Conservation (phyloP, 1,284 basidiomycete genomes). For the Entoloma clypeatum region DNA sequence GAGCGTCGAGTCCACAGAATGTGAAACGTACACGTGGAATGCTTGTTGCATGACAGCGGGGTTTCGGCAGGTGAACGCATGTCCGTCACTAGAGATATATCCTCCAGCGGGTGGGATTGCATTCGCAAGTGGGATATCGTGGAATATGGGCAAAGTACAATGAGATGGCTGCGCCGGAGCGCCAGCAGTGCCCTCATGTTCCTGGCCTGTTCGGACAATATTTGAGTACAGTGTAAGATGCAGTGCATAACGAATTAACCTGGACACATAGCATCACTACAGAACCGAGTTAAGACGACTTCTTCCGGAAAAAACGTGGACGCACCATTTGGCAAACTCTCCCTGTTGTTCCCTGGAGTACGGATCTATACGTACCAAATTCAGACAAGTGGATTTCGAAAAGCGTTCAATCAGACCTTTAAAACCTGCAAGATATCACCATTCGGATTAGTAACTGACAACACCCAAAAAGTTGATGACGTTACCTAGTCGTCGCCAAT, state of each 20-base stretch:
- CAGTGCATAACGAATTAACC: conserved; percentile 28
- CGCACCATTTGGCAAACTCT: conserved; percentile 55
- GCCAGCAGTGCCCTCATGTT: conserved; percentile 38
- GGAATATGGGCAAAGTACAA: conserved; percentile 54
- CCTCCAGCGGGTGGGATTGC: conserved; percentile 19
- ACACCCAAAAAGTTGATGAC: background rate
- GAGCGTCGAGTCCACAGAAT: too few relatives aligned
- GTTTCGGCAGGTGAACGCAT: conserved; percentile 52
- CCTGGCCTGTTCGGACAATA: conserved; percentile 35
- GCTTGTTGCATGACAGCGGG: conserved; percentile 50
- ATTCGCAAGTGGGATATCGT: conserved; percentile 33
- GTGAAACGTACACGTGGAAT: conserved; percentile 59
- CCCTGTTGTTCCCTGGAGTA: conserved; percentile 52
- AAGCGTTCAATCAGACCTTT: conserved; percentile 25
- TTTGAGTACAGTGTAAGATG: background rate
- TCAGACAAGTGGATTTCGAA: background rate
- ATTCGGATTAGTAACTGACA: background rate
- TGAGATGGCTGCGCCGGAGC: conserved; percentile 47
- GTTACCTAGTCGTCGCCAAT: conserved; percentile 53
- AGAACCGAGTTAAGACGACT: conserved; percentile 4
- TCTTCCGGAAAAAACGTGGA: conserved; percentile 1
- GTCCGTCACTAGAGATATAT: conserved; percentile 55
- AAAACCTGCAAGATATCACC: conserved; percentile 33
- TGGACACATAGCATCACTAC: conserved; percentile 52
- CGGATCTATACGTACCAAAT: conserved; percentile 35